Conservation (phyloP, 164 flowering plant species). For the Tetracentron sinense region DNA sequence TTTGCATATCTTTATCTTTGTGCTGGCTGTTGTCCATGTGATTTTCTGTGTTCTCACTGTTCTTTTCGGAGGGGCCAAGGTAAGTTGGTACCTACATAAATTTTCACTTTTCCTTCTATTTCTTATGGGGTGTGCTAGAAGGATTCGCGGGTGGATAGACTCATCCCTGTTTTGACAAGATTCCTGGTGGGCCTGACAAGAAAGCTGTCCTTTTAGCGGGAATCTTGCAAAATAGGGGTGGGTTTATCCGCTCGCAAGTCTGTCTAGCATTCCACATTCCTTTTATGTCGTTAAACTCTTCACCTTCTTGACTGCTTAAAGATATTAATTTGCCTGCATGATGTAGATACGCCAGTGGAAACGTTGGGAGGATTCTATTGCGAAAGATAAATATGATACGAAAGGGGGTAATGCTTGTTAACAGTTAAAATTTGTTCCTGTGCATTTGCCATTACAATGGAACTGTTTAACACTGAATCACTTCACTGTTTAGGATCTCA, state of each 20-base stretch:
- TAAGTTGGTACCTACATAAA: constrained; percentile 38
- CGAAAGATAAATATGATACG: constrained; percentile 48
- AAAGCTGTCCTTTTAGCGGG: no score
- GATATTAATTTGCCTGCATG: constrained; percentile 8
- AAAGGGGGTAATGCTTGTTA: constrained; percentile 34
- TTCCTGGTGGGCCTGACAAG: no score
- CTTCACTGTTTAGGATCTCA: not conserved
- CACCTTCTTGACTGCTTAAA: not conserved
- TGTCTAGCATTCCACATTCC: no score
- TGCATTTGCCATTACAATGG: not conserved
- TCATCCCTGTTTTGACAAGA: no score
- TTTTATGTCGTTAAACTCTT: no score
- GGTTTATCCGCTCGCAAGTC: no score
- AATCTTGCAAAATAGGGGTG: no score
- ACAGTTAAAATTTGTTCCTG: not conserved
- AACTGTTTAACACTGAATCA: not conserved
- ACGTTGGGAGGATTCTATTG: constrained; percentile 81
- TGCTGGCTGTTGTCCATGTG: constrained; percentile 80
- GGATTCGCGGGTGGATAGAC: no score
- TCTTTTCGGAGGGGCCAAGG: constrained; percentile 73
- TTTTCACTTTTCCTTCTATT: no score
- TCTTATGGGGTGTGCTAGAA: no score
- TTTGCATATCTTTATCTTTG: constrained; percentile 87
- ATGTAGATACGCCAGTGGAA: constrained; percentile 87
- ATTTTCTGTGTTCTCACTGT: constrained; percentile 70